Evolutionary conservation across 352 stramenopile species (phyloP), one percentile per base, ranked within the genome.

Genomic region (Globisporangium cederbergense): DNA sequence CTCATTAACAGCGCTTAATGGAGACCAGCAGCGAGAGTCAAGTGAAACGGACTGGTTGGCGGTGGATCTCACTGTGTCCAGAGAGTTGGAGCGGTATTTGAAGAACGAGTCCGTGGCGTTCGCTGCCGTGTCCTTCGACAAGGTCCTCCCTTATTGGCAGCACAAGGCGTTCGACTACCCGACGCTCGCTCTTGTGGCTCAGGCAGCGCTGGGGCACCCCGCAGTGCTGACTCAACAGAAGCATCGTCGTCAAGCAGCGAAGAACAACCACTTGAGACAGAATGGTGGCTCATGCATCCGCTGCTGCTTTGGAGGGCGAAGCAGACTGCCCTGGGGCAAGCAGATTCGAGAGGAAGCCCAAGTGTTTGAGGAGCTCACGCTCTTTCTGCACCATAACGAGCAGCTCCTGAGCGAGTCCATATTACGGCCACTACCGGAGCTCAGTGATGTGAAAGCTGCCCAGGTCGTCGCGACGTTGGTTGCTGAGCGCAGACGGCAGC

Each of bases 121-220:
- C 34, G 47, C 43, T 10, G 51, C 59, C 43, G 57, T 72, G 38
- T 56, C 66, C 13, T 72, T 72, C 47, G 66, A 72, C 49, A 38
- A 58, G 42, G 58, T 58, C 13, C 60, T 68, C 18, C 30, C 61
- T 30, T 72, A 72, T 18, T 72, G 66, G 66, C 54, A 72, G 32
- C 66, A 58, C 25, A 72, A 72, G 56, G 32, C 66, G 43, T 72
- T 72, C 16, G 66, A 72, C 38, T 69, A 62, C n/a, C 66, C 66
- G n/a, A 66, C 58, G 18, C 61, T 72, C 34, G 55, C 66, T 4
- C 36, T 65, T 8, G 30, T 62, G 7, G 64, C 64, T 7, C 64
- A 70, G n/a, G 51, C 38, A 0, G 28, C 16, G 11, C 49, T 70
- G 3, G 58, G 58, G 1, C 49, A 66, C 38, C 49, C 64, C 14